Evolutionary conservation across 169 alveolate species (phyloP), one percentile per base, ranked within the genome.

Genomic region (Plasmodium chabaudi): DNA sequence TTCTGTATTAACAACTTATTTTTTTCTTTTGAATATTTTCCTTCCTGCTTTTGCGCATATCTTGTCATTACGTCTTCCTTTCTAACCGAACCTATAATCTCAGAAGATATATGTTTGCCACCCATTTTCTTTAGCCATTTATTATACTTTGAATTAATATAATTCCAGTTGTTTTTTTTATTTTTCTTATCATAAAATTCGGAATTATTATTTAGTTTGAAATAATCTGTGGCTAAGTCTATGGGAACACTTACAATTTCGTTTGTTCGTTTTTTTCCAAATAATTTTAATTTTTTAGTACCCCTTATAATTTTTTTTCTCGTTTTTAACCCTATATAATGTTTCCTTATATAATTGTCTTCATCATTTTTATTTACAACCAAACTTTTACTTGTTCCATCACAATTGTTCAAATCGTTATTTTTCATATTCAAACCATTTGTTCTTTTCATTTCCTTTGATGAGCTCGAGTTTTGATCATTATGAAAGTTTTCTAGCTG

Each of bases 201-300:
- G 72, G 90, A 68, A 19, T 68, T 69, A 49, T 82, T 69, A 61
- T 51, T 53, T 47, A 82, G 57, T 49, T 82, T 65, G 57, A 82
- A 82, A 55, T 82, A 82, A 25, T 82, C 90, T 4, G 90, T 68
- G 17, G 90, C 90, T 47, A 82, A 68, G 59, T 82, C 90, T 44
- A 10, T 68, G 4, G 90, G 90, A 19, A 57, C 63, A 60, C 39
- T 56, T 55, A 82, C 63, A 34, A 82, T 82, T 42, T 82, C 90
- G 5, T 25, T 67, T 23, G 63, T 56, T 56, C 25, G 67, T 25
- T 82, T 82, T 56, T 82, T 82, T 9, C 90, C 90, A 68, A 82
- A 82, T 44, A 82, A 25, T 55, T 82, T 82, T 57, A 82, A 68
- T 69, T 82, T 82, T 68, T 82, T 82, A 12, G 90, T 82, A 5